phyloP scores from a whole-genome alignment of 2,329 filamentous ascomycete genomes.

The Raffaelea arxii region DNA sequence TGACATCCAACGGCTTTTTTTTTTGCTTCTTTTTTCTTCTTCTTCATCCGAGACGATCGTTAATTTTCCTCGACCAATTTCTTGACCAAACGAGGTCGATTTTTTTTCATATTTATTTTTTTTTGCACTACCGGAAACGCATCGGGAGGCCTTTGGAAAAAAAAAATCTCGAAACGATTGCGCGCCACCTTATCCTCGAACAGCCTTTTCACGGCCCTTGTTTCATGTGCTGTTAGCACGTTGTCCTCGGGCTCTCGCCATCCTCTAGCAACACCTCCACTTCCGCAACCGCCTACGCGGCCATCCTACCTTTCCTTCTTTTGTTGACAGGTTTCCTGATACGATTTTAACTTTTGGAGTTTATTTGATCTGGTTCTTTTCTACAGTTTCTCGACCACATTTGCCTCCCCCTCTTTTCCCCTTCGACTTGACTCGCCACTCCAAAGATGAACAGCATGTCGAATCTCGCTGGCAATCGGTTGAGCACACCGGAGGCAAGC shows the following conservation, averaged over 20 bases:
- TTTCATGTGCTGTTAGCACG: no score
- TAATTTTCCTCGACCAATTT: no score
- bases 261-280: no score
- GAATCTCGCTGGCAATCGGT: conserved; percentile 72
- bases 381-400: conserved; percentile 3
- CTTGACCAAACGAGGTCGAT: neutral
- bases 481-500: conserved; percentile 90
- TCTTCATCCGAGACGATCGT: no score
- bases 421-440: conserved; percentile 6
- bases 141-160: conserved; percentile 15
- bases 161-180: conserved; percentile 26
- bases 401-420: conserved; percentile 1
- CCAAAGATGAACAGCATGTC: conserved; percentile 50
- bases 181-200: conserved; percentile 14
- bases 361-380: conserved; percentile 5
- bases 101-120: neutral
- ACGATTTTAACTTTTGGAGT: conserved; percentile 1
- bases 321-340: conserved; percentile 19
- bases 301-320: conserved; percentile 18
- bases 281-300: no score
- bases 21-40: neutral
- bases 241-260: no score
- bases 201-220: no score
- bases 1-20: neutral
- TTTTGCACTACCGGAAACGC: conserved; percentile 10